Conservation (phyloP, 768 basidiomycete species). For the Agrocybe praecox region DNA sequence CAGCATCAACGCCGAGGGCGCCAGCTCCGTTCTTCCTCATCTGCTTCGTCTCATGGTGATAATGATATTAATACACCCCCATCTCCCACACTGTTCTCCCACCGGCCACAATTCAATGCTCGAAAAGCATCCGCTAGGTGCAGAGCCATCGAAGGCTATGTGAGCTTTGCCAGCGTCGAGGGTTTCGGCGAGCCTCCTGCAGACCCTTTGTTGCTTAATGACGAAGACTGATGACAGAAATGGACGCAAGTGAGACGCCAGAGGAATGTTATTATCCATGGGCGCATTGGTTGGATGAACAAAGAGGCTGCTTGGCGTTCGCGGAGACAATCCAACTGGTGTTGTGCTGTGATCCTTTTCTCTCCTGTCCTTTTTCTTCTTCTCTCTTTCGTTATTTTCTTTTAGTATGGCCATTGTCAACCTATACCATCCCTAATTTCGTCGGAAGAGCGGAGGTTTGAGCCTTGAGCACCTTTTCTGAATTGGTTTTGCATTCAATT, state of each 20-base stretch:
- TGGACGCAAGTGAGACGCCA: too few relatives aligned
- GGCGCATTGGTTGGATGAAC: background rate
- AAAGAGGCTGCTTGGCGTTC: background rate
- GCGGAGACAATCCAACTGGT: background rate
- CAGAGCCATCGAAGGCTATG: conserved; percentile 60
- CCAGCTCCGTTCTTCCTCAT: background rate
- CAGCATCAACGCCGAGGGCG: background rate
- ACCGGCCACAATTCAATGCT: conserved; percentile 56
- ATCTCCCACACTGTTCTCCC: background rate
- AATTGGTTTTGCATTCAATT: too few relatives aligned
- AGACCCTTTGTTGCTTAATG: background rate
- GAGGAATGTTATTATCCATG: background rate
- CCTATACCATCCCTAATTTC: too few relatives aligned
- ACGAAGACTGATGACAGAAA: background rate
- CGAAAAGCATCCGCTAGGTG: conserved; percentile 62
- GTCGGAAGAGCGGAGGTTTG: too few relatives aligned
- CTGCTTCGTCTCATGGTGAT: background rate
- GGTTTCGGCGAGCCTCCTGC: conserved; percentile 64
- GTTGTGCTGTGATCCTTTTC: background rate
- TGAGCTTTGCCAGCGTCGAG: conserved; percentile 68
- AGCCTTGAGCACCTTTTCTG: too few relatives aligned
- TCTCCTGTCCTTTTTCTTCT: background rate
- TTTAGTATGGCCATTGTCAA: too few relatives aligned
- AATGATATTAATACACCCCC: background rate
- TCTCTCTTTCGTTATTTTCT: background rate